These are phyloP conservation scores for Pueraria montana DNA, from an alignment of 306 rosid genomes.

Conservation along the genomic window DNA sequence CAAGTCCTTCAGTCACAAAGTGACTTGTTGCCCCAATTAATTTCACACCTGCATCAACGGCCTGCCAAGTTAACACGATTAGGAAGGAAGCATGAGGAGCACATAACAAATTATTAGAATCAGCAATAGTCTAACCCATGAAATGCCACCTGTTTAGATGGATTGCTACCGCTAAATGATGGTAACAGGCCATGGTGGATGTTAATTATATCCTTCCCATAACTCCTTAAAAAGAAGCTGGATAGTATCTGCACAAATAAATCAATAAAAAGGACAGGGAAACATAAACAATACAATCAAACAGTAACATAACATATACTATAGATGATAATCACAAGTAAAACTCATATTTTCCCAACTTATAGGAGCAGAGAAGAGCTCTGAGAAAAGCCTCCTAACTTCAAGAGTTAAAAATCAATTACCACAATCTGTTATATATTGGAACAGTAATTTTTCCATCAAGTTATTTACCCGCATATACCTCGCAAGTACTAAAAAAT, in stretches of 20 bases:
- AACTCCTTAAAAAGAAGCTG: slow-evolving; percentile 64
- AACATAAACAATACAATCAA: background rate
- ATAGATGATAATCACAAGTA: background rate
- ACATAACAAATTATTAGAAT: background rate
- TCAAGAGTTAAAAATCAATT: slow-evolving; percentile 3
- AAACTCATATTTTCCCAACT: background rate
- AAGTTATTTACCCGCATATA: slow-evolving; percentile 75
- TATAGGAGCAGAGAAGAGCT: background rate
- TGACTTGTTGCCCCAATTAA: slow-evolving; percentile 84
- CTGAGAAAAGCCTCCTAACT: background rate
- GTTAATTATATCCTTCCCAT: slow-evolving; percentile 83
- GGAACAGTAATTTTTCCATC: background rate
- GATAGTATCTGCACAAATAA: slow-evolving; percentile 68
- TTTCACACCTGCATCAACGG: slow-evolving; percentile 85
- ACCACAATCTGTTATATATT: background rate
- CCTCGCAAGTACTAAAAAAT: slow-evolving; percentile 87
- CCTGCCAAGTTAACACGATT: slow-evolving; percentile 63
- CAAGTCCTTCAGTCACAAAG: slow-evolving; percentile 84
- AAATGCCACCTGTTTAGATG: slow-evolving; percentile 72
- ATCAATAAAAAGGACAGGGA: background rate
- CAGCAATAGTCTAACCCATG: background rate
- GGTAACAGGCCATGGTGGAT: slow-evolving; percentile 90
- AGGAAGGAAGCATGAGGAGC: slow-evolving; percentile 43
- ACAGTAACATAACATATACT: background rate
- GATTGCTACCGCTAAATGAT: slow-evolving; percentile 78